Conservation (phyloP, 495 filamentous ascomycete species). For the Cenococcum geophilum region DNA sequence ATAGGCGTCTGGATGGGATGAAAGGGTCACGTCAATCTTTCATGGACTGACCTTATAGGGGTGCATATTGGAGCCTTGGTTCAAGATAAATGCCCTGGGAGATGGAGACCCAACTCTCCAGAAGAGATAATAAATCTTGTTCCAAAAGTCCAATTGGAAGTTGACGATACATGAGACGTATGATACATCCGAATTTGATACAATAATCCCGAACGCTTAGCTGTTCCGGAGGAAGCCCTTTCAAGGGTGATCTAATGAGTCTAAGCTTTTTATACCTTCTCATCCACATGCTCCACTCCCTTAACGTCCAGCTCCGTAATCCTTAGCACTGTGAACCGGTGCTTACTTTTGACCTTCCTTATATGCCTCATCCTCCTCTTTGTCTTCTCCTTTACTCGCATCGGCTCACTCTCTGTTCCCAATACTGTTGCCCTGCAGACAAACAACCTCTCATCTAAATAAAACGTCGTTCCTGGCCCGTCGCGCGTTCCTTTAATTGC, state of each 20-base stretch:
- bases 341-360: constrained; percentile 74
- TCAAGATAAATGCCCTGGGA: too few relatives aligned
- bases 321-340: constrained; percentile 76
- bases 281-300: constrained; percentile 47
- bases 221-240: not conserved
- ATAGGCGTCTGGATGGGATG: constrained; percentile 5
- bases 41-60: too few relatives aligned
- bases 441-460: constrained; percentile 74
- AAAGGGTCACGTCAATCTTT: not conserved
- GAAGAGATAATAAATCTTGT: not conserved
- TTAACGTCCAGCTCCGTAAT: constrained; percentile 74
- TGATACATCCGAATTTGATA: not conserved
- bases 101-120: not conserved
- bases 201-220: not conserved
- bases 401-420: constrained; percentile 79
- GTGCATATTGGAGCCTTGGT: too few relatives aligned
- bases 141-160: not conserved
- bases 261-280: constrained; percentile 29
- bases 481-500: constrained; percentile 44
- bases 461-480: constrained; percentile 33
- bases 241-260: too few relatives aligned
- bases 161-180: not conserved
- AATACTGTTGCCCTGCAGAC: constrained; percentile 81
- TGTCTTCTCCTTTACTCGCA: constrained; percentile 86
- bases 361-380: constrained; percentile 76